phyloP scores from a whole-genome alignment of 2,329 filamentous ascomycete species.

The Aspergillus sp. region DNA sequence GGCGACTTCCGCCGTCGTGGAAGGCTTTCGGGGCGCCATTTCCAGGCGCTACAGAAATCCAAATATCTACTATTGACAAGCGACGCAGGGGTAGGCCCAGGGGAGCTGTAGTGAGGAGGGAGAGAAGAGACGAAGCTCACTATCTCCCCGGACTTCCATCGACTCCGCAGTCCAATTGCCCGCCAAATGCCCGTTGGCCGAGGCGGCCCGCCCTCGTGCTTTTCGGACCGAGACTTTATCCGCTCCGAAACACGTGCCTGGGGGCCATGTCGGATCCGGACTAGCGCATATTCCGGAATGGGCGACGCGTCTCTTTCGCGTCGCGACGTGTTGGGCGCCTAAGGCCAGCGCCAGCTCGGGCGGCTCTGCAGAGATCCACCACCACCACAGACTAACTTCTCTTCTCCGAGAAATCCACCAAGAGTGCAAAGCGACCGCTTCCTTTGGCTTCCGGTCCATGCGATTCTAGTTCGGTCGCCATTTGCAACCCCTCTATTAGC shows the following conservation, averaged over 20 bases:
- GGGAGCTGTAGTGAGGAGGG: constrained; percentile 8
- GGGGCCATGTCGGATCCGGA: constrained; percentile 10
- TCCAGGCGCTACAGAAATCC: constrained; percentile 19
- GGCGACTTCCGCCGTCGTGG: constrained; percentile 77
- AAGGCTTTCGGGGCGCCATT: constrained; percentile 50
- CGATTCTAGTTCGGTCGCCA: constrained; percentile 9
- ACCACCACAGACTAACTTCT: background rate
- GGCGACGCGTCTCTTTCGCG: constrained; percentile 27
- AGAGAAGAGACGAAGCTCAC: constrained; percentile 22
- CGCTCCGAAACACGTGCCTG: constrained; percentile 29
- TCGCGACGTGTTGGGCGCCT: constrained; percentile 27
- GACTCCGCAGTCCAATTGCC: constrained; percentile 26
- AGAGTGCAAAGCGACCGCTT: constrained; percentile 8
- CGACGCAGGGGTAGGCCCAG: constrained; percentile 6
- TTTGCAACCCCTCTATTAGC: constrained; percentile 12
- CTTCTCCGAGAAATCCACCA: constrained; percentile 9
- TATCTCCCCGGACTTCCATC: constrained; percentile 22
- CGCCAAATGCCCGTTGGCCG: constrained; percentile 22
- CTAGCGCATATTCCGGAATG: constrained; percentile 19
- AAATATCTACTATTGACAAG: constrained; percentile 9
- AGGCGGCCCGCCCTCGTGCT: constrained; percentile 14
- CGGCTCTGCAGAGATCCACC: constrained; percentile 4
- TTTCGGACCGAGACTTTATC: constrained; percentile 34
- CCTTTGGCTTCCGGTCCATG: constrained; percentile 13
- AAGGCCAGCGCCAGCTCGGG: constrained; percentile 3